Evolutionary conservation across 1,284 basidiomycete genomes (phyloP).

Genomic region (Ceratobasidium sp.): DNA sequence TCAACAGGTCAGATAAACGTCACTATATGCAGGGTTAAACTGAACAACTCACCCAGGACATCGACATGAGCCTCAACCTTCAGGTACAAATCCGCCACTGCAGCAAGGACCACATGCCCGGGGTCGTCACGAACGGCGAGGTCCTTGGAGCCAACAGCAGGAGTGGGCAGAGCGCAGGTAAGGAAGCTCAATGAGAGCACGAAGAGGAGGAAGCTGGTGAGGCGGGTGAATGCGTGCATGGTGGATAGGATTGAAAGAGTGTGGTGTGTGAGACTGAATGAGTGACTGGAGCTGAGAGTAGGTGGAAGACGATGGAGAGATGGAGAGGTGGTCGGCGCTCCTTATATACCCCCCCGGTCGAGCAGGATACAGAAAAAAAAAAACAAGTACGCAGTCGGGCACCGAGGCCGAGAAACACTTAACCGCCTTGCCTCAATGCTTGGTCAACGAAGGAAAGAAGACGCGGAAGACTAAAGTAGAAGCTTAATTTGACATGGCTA

Average conservation of each 20-base stretch:
- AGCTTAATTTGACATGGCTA: not conserved
- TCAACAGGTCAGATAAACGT: not conserved
- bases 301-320: slow-evolving; percentile 48
- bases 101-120: not conserved
- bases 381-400: not conserved
- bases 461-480: not conserved
- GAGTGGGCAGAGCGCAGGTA: slow-evolving; percentile 32
- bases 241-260: not conserved
- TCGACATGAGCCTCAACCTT: not conserved
- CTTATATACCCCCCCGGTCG: not conserved
- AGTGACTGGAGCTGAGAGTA: slow-evolving; percentile 12
- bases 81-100: not conserved
- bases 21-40: not conserved
- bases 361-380: not conserved
- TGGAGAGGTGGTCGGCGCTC: not conserved
- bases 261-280: not conserved
- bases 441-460: not conserved
- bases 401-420: not conserved
- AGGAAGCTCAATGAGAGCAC: slow-evolving; percentile 40
- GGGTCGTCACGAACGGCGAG: slow-evolving; percentile 8
- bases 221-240: slow-evolving; percentile 41
- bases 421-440: not conserved
- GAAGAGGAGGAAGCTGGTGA: slow-evolving; percentile 42
- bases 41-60: slow-evolving; percentile 4
- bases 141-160: not conserved